These are phyloP conservation scores for Geotrichum fermentans DNA, from an alignment of 1,139 yeast genomes.

Conservation along the genomic window DNA sequence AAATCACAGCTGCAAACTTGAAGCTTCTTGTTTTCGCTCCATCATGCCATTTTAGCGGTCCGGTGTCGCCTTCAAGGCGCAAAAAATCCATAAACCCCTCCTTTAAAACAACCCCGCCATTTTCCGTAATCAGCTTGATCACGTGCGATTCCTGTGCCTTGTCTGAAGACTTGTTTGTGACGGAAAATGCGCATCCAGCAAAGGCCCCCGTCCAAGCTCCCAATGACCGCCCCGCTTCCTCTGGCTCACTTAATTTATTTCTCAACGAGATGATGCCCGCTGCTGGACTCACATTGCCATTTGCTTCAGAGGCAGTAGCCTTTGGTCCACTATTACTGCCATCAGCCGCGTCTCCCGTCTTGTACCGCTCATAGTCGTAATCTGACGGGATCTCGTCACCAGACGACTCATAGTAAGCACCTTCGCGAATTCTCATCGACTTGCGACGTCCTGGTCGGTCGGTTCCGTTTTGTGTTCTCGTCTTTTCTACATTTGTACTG, in stretches of 20 bases:
- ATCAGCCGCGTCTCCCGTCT: neutral
- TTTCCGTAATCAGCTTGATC: slow-evolving; percentile 38
- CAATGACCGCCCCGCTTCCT: too few species aligned
- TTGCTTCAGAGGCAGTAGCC: neutral
- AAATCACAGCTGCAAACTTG: slow-evolving; percentile 61
- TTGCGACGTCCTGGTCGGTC: slow-evolving; percentile 4
- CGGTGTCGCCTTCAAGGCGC: neutral
- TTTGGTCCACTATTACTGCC: too few species aligned
- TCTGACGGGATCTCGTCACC: slow-evolving; percentile 2
- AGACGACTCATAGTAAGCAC: slow-evolving; percentile 14
- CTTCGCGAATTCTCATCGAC: slow-evolving; percentile 1
- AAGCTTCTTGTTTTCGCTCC: slow-evolving; percentile 20
- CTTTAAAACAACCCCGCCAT: slow-evolving; percentile 54
- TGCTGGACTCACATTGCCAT: neutral
- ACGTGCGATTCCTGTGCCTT: slow-evolving; percentile 37
- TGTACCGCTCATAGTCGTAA: neutral
- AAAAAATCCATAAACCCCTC: slow-evolving; percentile 43
- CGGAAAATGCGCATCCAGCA: slow-evolving; percentile 41
- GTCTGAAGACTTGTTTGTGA: slow-evolving; percentile 36
- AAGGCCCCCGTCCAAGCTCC: slow-evolving; percentile 33
- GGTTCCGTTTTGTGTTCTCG: neutral
- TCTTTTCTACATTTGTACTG: neutral
- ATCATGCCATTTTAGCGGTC: neutral
- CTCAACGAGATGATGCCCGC: neutral
- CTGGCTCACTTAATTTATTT: too few species aligned